phyloP scores from a whole-genome alignment of 1,284 basidiomycete species.

The Ustilago bromivora region DNA sequence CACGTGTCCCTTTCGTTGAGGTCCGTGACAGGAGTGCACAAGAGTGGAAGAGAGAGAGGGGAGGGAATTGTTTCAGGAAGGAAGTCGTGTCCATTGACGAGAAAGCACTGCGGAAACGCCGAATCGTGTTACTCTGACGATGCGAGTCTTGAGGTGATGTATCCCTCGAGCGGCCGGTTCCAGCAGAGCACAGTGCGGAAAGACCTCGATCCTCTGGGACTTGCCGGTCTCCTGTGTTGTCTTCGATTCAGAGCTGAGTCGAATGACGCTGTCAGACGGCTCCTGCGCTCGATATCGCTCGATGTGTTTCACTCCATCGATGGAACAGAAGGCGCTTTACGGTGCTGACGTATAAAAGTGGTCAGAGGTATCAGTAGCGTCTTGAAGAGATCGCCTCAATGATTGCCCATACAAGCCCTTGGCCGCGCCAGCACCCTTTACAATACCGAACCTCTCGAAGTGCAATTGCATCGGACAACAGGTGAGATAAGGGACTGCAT shows the following conservation, averaged over 20 bases:
- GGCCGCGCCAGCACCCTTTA: no score
- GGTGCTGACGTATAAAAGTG: no score
- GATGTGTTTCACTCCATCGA: not conserved
- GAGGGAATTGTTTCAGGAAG: not conserved
- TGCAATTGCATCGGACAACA: no score
- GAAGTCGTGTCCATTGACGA: not conserved
- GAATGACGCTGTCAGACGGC: not conserved
- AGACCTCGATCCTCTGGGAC: not conserved
- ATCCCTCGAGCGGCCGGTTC: not conserved
- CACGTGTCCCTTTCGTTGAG: not conserved
- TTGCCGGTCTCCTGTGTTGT: constrained; percentile 5
- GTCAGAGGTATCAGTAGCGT: not conserved
- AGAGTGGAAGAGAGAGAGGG: not conserved
- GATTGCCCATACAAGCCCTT: no score
- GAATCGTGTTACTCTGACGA: not conserved
- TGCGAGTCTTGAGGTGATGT: not conserved
- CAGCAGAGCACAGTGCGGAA: constrained; percentile 21
- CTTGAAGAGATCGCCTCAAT: not conserved
- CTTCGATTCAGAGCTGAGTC: constrained; percentile 18
- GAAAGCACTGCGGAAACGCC: not conserved
- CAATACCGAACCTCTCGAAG: no score
- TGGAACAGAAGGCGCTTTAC: no score
- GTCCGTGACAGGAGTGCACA: not conserved
- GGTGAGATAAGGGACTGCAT: no score
- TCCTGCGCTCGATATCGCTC: not conserved